Evolutionary conservation across 495 filamentous ascomycete genomes (phyloP), one percentile per base, ranked within the genome.

Genomic region (Neurospora sp.): DNA sequence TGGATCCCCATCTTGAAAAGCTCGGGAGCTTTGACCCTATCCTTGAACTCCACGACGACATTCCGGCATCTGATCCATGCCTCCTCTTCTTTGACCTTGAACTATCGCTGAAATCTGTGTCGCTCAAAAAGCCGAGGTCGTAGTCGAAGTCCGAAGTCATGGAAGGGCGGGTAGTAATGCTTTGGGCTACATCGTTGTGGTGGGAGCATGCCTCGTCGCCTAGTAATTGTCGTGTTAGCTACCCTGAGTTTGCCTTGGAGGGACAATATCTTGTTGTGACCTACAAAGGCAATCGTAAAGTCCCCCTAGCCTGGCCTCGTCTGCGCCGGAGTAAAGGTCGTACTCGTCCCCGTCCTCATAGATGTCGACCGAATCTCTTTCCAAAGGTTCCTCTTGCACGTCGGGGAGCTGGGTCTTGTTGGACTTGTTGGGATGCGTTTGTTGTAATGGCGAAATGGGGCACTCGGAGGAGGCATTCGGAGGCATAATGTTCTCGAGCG

Each of bases 11-110:
- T 23, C 87, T 88, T 0, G 91, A 88, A 69, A 96, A 85, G 41
- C 90, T 93, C 3, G 92, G 91, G 72, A 96, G 90, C 71, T 89
- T 87, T 4, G 89, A 90, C 66, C 90, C 88, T 73, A 95, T 82
- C 48, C 91, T 88, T 40, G 89, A 88, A 37, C 92, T 86, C 71
- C 93, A 86, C 66, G 85, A 88, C 72, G 87, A 84, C n/a, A 89
- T 81, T 2, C 92, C 85, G 0, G 88, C 86, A 69, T 91, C 91
- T 41, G 88, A 89, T 8, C 89, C 92, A 70, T 90, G 84, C 70
- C 89, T 88, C 75, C 80, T 81, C 76, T 82, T 84, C 62, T 90
- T 91, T 75, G 90, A 87, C 70, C 82, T 78, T 74, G 83, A 82
- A 73, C 82, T 84, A 9, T 77, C 81, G 18, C 83, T 79, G 70